Base-by-base conservation (phyloP, 345 rosid genomes). In the Combretum micranthum region DNA sequence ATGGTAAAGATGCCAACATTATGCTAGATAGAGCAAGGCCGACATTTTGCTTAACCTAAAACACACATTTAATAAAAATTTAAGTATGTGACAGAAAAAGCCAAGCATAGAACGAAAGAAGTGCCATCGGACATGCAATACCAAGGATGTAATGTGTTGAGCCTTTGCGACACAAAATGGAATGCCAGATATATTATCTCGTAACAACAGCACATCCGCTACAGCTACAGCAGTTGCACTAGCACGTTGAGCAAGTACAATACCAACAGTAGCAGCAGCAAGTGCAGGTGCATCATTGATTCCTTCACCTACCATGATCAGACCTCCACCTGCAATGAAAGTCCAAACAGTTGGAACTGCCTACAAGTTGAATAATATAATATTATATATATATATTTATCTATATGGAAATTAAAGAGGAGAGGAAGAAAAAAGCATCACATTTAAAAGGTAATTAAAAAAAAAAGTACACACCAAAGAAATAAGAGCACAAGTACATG, bases 271-370 rank as follows among this genome's bases (percentile, higher is more conserved):
- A 50, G 99, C 97, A 61, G 96, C 96, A 55, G 99, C 97, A 42
- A 92, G 86, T 20, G 99, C 99, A 53, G 99, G 99, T 23, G 81
- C 99, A 70, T 93, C 96, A 69, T 93, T 93, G 54, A 93, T 93
- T 32, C 99, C 99, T 83, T 93, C 97, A 57, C 98, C 96, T 13
- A 88, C 97, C 97, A 86, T 89, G 61, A 86, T 82, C 68, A 89
- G 74, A 59, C 97, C 99, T 49, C 97, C 97, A 20, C 94, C 99
- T 93, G 84, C 12, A 47, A 66, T 20, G 52, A 79, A 60, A 56
- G 17, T 50, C 53, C 57, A 42, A 56, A 42, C 17, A 50, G 21
- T 25, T 45, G 16, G 58, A 32, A 32, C 39, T 32, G 39, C 39
- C 39, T 32, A 32, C 9, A 32, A 32, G 39, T 32, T 32, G 39